These are phyloP conservation scores for Lipomyces sp. DNA, from an alignment of 805 yeast species.

Conservation along the genomic window DNA sequence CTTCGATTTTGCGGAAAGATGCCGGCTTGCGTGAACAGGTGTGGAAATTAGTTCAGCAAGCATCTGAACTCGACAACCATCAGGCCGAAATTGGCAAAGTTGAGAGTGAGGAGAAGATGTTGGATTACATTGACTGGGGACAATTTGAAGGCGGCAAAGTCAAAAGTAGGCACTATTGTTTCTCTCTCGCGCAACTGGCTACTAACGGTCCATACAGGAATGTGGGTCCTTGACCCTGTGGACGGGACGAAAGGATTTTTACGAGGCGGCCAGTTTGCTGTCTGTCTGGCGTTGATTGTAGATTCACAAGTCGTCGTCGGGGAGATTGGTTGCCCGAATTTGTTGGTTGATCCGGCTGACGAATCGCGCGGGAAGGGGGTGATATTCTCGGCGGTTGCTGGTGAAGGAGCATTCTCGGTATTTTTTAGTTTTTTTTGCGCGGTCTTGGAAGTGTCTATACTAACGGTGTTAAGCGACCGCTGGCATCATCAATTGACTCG, in stretches of 20 bases:
- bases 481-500: conserved; percentile 37
- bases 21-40: conserved; percentile 58
- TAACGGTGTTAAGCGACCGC: conserved; percentile 17
- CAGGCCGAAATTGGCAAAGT: conserved; percentile 40
- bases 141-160: conserved; percentile 73
- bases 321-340: conserved; percentile 94
- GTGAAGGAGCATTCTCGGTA: conserved; percentile 66
- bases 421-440: conserved; percentile 46
- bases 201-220: conserved; percentile 49
- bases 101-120: conserved; percentile 54
- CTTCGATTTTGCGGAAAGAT: conserved; percentile 64
- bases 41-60: conserved; percentile 60
- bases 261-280: conserved; percentile 96
- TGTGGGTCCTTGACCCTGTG: conserved; percentile 98
- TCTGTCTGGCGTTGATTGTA: conserved; percentile 86
- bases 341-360: conserved; percentile 57
- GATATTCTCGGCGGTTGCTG: conserved; percentile 69
- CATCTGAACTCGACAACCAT: conserved; percentile 42
- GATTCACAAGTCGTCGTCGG: conserved; percentile 87
- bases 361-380: conserved; percentile 62
- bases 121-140: conserved; percentile 76
- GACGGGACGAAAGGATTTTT: conserved; percentile 98
- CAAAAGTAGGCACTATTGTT: conserved; percentile 49
- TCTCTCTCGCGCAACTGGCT: not conserved
- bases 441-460: not conserved